Base-by-base conservation (phyloP, 257 asterid species). In the Lycium ferocissimum region DNA sequence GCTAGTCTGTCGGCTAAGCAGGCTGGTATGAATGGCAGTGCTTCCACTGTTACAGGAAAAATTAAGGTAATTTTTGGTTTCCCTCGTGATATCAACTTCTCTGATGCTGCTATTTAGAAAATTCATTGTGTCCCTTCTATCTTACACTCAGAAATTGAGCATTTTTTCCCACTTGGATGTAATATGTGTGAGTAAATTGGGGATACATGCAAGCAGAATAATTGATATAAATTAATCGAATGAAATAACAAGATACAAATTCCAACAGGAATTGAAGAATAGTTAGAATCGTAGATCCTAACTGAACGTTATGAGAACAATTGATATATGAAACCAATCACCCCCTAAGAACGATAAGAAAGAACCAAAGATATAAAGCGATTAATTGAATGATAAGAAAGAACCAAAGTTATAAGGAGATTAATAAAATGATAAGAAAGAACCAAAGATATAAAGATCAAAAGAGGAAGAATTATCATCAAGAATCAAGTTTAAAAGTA, bases 1-100 rank as follows among this genome's bases (percentile, higher is more conserved):
- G 97, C 98, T 71, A 93, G 93, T 86, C 83, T 97, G 87, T 94
- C 94, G 6, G 92, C 95, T 79, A 93, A 94, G 89, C 84, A 86
- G 84, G 89, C 87, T 63, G 90, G 92, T 65, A 84, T 81, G 66
- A 86, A 86, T 65, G 93, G 84, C 79, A 90, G 84, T 47, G 84
- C 87, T 85, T 62, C 89, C 17, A 73, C 83, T 63, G 92, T 95
- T 70, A 92, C 91, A 66, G 99, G 98, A 72, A 94, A 89, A 89
- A 92, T 97, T 86, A 97, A 94, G 98, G 99, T 93, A 62, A 66
- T 10, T 65, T 81, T 69, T 83, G 2, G 45, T 33, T 7, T 59
- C 22, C 56, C 45, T 70, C 33, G 43, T 40, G 54, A 35, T 62
- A 66, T 37, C 54, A 76, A 22, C 43, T 40, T 47, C 45, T 56